These are phyloP conservation scores for Fusarium virguliforme DNA, from an alignment of 2,329 filamentous ascomycete genomes.

Conservation along the genomic window DNA sequence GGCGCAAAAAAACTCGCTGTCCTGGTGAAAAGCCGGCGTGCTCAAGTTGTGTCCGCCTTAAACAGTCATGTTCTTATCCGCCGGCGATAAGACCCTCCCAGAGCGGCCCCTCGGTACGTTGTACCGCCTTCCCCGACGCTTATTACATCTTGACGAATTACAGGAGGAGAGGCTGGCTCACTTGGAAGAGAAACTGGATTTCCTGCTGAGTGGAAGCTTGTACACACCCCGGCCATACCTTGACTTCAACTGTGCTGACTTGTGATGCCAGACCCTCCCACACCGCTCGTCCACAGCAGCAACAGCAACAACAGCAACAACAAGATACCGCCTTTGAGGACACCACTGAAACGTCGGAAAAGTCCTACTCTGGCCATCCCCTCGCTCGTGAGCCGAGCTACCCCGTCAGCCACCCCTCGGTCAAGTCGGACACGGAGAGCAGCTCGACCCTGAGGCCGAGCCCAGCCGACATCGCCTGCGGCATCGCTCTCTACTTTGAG, in stretches of 20 bases:
- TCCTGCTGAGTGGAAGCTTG: conserved; percentile 63
- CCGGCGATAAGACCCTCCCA: conserved; percentile 57
- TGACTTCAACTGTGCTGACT: conserved; percentile 51
- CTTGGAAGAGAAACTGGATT: conserved; percentile 68
- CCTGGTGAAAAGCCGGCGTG: conserved; percentile 68
- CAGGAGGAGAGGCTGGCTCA: conserved; percentile 68
- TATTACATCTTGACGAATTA: conserved; percentile 41
- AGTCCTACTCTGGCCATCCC: conserved; percentile 55
- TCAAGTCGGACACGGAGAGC: conserved; percentile 50
- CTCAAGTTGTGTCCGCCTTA: conserved; percentile 66
- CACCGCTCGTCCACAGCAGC: conserved; percentile 35
- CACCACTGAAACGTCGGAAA: conserved; percentile 53
- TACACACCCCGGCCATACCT: conserved; percentile 35
- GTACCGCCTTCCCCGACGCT: conserved; percentile 5
- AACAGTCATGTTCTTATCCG: conserved; percentile 65
- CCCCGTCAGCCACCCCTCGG: conserved; percentile 46
- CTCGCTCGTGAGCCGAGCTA: conserved; percentile 48
- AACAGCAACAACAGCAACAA: conserved; percentile 29
- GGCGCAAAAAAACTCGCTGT: conserved; percentile 68
- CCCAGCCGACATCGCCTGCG: conserved; percentile 54
- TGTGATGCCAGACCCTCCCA: conserved; percentile 52
- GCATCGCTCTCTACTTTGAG: conserved; percentile 60
- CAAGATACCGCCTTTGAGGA: conserved; percentile 54
- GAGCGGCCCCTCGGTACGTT: conserved; percentile 63
- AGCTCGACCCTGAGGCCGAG: conserved; percentile 51